Evolutionary conservation across 2,329 filamentous ascomycete genomes (phyloP).

Genomic region (Phialophora macrospora): DNA sequence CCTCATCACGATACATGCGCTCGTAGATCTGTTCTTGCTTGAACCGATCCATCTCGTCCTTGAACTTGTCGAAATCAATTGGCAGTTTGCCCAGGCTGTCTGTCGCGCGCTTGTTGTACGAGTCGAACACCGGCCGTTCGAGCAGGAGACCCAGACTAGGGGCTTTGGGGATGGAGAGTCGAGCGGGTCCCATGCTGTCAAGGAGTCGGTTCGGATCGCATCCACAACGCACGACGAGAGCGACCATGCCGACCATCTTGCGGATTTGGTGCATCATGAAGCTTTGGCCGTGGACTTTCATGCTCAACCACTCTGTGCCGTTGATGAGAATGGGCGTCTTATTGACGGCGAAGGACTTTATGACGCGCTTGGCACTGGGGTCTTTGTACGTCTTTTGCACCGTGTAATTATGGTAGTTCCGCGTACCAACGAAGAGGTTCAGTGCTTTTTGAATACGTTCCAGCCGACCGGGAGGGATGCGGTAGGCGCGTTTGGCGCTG

Average conservation of each 20-base stretch:
- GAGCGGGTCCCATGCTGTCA: slow-evolving; percentile 72
- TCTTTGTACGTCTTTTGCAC: slow-evolving; percentile 83
- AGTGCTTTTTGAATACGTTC: slow-evolving; percentile 76
- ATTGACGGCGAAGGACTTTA: slow-evolving; percentile 87
- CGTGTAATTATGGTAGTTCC: slow-evolving; percentile 97
- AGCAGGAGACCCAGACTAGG: slow-evolving; percentile 85
- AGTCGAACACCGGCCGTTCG: slow-evolving; percentile 88
- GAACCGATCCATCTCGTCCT: slow-evolving; percentile 81
- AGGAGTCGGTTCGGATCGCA: slow-evolving; percentile 72
- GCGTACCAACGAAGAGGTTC: slow-evolving; percentile 77
- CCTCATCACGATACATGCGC: slow-evolving; percentile 87
- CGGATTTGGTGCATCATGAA: slow-evolving; percentile 99
- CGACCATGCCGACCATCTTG: slow-evolving; percentile 96
- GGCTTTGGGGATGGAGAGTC: slow-evolving; percentile 90
- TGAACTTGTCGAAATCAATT: slow-evolving; percentile 78
- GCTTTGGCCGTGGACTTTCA: slow-evolving; percentile 95
- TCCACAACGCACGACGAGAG: slow-evolving; percentile 82
- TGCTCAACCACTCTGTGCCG: slow-evolving; percentile 90
- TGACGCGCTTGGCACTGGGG: slow-evolving; percentile 83
- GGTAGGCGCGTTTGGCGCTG: slow-evolving; percentile 80
- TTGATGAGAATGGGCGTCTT: slow-evolving; percentile 78
- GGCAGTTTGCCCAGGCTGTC: slow-evolving; percentile 66
- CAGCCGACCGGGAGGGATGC: slow-evolving; percentile 73
- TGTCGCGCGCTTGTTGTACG: slow-evolving; percentile 77
- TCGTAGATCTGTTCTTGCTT: slow-evolving; percentile 92